Percentiles rank a stretch among this genome's conserved stretches.
These are phyloP conservation scores for Butyriboletus loyo DNA, from an alignment of 768 basidiomycete genomes.

Conservation along the genomic window DNA sequence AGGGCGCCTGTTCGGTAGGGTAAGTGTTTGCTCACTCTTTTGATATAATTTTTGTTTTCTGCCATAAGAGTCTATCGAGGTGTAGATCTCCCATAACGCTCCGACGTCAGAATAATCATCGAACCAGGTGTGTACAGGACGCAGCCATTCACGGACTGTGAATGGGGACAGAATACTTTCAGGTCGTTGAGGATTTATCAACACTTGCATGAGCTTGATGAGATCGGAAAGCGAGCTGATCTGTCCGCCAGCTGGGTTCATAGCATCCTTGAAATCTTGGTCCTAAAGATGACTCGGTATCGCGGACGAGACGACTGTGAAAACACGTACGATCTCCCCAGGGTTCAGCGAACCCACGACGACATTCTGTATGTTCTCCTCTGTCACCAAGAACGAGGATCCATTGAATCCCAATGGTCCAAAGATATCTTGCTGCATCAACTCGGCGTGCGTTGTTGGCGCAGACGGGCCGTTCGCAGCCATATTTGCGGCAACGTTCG, in stretches of 20 bases:
- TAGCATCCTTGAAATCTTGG: constrained; percentile 35
- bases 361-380: constrained; percentile 33
- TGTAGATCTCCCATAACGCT: constrained; percentile 42
- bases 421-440: constrained; percentile 50
- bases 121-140: constrained; percentile 39
- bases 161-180: constrained; percentile 34
- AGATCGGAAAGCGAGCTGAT: constrained; percentile 49
- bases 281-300: constrained; percentile 30
- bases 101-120: constrained; percentile 38
- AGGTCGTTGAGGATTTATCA: constrained; percentile 40
- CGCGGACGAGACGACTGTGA: neutral
- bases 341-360: constrained; percentile 39
- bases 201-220: constrained; percentile 39
- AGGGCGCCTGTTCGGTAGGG: neutral
- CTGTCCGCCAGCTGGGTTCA: constrained; percentile 49
- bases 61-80: constrained; percentile 28
- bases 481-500: constrained; percentile 34
- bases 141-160: constrained; percentile 43
- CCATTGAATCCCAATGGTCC: constrained; percentile 41
- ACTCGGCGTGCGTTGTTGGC: constrained; percentile 37
- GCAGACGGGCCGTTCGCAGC: constrained; percentile 14
- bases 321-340: constrained; percentile 33
- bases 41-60: constrained; percentile 34
- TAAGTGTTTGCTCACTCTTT: neutral
- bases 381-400: constrained; percentile 42